Base-by-base conservation (phyloP, 805 yeast genomes). In the Candida morakotiae region DNA sequence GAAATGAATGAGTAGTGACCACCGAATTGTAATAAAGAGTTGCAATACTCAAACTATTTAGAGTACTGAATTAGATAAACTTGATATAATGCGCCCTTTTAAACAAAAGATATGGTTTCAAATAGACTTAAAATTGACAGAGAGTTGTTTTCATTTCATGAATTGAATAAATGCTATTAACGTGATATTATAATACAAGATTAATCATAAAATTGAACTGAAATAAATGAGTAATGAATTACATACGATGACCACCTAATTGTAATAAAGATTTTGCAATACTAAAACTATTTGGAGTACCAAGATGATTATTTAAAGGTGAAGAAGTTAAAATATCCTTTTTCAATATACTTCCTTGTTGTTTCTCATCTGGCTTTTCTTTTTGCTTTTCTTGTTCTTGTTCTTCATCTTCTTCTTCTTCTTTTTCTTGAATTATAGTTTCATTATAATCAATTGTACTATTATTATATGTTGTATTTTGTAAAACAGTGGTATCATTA, bases 181-280 rank as follows among this genome's bases (percentile, higher is more conserved):
- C 23, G 23, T 21, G n/a, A n/a, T n/a, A n/a, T n/a, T 32, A 32
- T 32, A 32, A 32, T 32, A 24, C 35, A 32, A 22, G 7, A 4
- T 4, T 13, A 4, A 9, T 4, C 19, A 29, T 5, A 19, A 16
- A 29, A 20, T 20, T 29, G 24, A 19, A 14, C 5, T 5, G 6
- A 23, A 14, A 6, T 23, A 19, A n/a, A n/a, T n/a, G n/a, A n/a
- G n/a, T n/a, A n/a, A n/a, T n/a, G n/a, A n/a, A n/a, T 39, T 28
- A 40, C 40, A 40, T 31, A 16, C 29, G 31, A 30, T 44, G 41
- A 9, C 47, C 47, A 28, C 73, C 72, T 46, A 67, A 60, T 50
- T 64, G 71, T 40, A 67, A 59, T 47, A 67, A 64, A 16, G 71
- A 64, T 49, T 65, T 67, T 26, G 73, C 73, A 38, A 67, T 71